These are phyloP conservation scores for Lipomyces mesembrius DNA, from an alignment of 805 yeast species.

Conservation along the genomic window DNA sequence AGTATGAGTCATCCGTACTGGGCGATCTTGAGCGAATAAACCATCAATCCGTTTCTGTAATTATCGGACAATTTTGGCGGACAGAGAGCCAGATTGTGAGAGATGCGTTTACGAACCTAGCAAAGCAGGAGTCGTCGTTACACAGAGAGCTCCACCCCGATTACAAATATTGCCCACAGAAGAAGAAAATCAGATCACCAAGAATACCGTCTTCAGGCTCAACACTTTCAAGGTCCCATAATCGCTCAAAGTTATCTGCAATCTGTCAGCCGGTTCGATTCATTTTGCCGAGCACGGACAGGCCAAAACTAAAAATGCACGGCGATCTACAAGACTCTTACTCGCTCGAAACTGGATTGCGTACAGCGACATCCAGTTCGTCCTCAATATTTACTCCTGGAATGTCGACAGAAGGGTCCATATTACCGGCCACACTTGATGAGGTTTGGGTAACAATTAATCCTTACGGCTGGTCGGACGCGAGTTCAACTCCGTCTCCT, in stretches of 20 bases:
- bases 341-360: background rate
- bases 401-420: background rate
- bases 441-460: background rate
- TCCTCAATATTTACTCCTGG: background rate
- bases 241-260: background rate
- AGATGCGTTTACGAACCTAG: conserved; percentile 47
- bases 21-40: conserved; percentile 44
- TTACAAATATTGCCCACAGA: conserved; percentile 53
- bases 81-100: conserved; percentile 49
- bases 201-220: background rate
- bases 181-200: conserved; percentile 37
- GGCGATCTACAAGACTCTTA: background rate
- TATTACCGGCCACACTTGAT: background rate
- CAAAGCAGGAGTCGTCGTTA: conserved; percentile 50
- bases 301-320: background rate
- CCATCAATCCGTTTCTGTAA: conserved; percentile 51
- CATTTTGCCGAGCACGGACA: background rate
- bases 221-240: background rate
- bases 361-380: background rate
- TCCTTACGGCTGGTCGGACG: background rate
- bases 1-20: conserved; percentile 5
- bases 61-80: conserved; percentile 54
- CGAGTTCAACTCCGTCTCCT: background rate
- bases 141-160: conserved; percentile 52
- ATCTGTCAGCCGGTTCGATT: background rate